phyloP scores from a whole-genome alignment of 345 rosid genomes.

The Dipteronia dyeriana region DNA sequence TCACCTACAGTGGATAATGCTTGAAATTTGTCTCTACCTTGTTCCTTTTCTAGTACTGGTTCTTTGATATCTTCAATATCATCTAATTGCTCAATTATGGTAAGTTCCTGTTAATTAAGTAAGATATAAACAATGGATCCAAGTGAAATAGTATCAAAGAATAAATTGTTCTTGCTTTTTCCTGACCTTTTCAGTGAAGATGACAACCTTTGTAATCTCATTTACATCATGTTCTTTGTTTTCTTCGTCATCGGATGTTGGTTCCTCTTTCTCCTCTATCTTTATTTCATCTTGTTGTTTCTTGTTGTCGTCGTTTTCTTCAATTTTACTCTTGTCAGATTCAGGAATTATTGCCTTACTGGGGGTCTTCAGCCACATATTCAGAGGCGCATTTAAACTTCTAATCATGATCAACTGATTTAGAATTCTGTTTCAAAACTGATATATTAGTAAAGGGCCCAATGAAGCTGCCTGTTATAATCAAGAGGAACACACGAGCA shows the following conservation, averaged over 20 bases:
- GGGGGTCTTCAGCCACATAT: slow-evolving; percentile 24
- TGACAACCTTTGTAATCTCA: slow-evolving; percentile 30
- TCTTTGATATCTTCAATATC: slow-evolving; percentile 28
- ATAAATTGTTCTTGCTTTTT: neutral
- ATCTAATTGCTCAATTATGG: slow-evolving; percentile 27
- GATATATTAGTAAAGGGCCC: slow-evolving; percentile 19
- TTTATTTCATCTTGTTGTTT: slow-evolving; percentile 23
- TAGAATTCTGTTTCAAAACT: slow-evolving; percentile 31
- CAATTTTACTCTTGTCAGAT: slow-evolving; percentile 10
- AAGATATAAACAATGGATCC: slow-evolving; percentile 5
- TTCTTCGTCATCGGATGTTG: slow-evolving; percentile 27
- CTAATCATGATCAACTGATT: slow-evolving; percentile 15
- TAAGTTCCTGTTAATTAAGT: slow-evolving; percentile 26
- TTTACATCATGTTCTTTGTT: slow-evolving; percentile 25
- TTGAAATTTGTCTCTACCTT: slow-evolving; percentile 12
- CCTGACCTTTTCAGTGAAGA: slow-evolving; percentile 45
- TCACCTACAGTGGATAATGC: slow-evolving; percentile 10
- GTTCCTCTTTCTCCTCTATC: slow-evolving; percentile 24
- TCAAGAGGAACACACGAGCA: neutral
- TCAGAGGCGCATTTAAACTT: slow-evolving; percentile 20
- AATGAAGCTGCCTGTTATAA: neutral
- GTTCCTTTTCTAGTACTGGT: slow-evolving; percentile 22
- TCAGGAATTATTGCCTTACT: slow-evolving; percentile 18
- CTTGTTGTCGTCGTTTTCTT: slow-evolving; percentile 15
- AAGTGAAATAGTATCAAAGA: slow-evolving; percentile 15